These are phyloP conservation scores for Claviceps sorghi DNA, from an alignment of 2,329 filamentous ascomycete genomes.

Conservation along the genomic window DNA sequence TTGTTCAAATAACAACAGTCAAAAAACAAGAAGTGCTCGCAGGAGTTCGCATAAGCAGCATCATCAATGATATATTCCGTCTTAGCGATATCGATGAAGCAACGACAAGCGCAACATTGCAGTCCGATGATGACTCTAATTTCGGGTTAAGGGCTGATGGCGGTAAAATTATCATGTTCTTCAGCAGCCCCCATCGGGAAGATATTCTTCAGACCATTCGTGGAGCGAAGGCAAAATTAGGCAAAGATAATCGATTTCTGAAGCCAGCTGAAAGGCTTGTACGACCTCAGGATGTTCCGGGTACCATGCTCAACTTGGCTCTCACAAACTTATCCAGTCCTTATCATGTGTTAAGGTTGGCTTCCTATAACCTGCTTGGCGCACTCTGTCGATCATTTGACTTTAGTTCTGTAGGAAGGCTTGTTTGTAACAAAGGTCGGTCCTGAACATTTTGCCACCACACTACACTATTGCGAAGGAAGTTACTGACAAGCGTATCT, in stretches of 20 bases:
- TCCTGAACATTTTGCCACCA: not conserved
- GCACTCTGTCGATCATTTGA: conserved; percentile 55
- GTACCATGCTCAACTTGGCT: conserved; percentile 52
- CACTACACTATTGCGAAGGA: not conserved
- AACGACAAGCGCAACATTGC: conserved; percentile 36
- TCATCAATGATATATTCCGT: conserved; percentile 56
- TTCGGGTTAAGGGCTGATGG: conserved; percentile 55
- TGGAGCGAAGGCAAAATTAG: conserved; percentile 47
- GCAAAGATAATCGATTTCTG: conserved; percentile 44
- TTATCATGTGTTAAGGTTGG: conserved; percentile 44
- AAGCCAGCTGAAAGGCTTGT: conserved; percentile 52
- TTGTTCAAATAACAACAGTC: conserved; percentile 53
- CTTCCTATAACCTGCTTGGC: conserved; percentile 53
- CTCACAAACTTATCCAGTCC: conserved; percentile 50
- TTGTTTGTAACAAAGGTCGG: conserved; percentile 47
- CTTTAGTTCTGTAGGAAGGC: conserved; percentile 45
- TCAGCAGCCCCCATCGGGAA: conserved; percentile 48
- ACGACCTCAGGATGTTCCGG: conserved; percentile 55
- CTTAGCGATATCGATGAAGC: conserved; percentile 54
- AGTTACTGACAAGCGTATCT: not conserved
- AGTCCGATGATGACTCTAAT: conserved; percentile 50
- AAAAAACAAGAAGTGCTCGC: conserved; percentile 56
- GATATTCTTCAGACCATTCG: conserved; percentile 51
- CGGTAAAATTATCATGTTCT: conserved; percentile 58
- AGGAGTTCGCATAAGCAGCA: conserved; percentile 44